Evolutionary conservation across 768 basidiomycete species (phyloP).

Genomic region (Trametopsis cervina): DNA sequence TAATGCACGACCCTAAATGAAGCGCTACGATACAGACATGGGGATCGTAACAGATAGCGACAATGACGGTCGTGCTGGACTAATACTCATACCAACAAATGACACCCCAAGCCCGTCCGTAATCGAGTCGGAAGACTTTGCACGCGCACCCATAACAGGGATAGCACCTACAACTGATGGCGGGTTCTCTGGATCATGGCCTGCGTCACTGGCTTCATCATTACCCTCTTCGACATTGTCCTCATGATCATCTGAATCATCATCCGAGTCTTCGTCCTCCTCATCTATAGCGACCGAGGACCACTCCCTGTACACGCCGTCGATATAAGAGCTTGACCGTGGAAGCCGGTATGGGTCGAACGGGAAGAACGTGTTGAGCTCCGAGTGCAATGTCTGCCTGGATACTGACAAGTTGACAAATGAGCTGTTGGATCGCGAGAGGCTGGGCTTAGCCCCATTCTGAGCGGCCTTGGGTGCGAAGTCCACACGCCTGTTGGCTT

Average conservation of each 20-base stretch:
- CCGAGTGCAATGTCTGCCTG: constrained; percentile 41
- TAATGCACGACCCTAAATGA: neutral
- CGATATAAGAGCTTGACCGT: constrained; percentile 68
- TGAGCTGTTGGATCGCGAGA: neutral
- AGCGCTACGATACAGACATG: constrained; percentile 10
- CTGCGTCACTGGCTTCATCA: constrained; percentile 16
- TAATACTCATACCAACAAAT: constrained; percentile 81
- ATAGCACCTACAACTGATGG: constrained; percentile 11
- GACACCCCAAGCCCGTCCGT: constrained; percentile 57
- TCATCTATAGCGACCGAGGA: constrained; percentile 63
- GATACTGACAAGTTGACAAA: constrained; percentile 17
- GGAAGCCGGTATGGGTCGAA: constrained; percentile 96
- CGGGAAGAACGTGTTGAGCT: constrained; percentile 93
- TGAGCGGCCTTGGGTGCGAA: constrained; percentile 24
- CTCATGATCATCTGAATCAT: constrained; percentile 61
- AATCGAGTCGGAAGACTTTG: constrained; percentile 23
- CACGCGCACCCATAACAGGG: constrained; percentile 17
- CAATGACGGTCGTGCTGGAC: constrained; percentile 39
- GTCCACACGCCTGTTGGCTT: constrained; percentile 74
- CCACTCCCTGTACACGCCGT: constrained; percentile 89
- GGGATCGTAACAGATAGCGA: neutral
- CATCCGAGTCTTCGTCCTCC: constrained; percentile 65
- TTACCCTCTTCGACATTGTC: constrained; percentile 48
- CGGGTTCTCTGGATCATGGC: constrained; percentile 1
- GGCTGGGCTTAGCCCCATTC: neutral